Base-by-base conservation (phyloP, 1,139 yeast genomes). In the Yamadazyma diospyri region DNA sequence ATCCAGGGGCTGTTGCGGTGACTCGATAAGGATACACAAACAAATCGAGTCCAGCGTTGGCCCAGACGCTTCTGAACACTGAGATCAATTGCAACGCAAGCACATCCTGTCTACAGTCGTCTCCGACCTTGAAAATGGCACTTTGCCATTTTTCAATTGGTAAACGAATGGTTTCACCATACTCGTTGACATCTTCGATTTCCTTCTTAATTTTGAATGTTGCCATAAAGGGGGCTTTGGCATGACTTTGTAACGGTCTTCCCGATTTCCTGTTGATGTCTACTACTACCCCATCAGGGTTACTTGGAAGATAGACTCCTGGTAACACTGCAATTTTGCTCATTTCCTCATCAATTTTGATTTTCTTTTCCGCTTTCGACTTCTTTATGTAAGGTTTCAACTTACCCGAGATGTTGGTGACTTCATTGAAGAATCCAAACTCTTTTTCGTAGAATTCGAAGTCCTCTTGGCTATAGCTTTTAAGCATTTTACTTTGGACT, bases 111-210 rank as follows among this genome's bases (percentile, higher is more conserved):
- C 99, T 77, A 68, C 97, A 89, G 60, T 94, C 99, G 61, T 94
- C 99, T 40, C 99, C 99, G 38, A 94, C 98, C 59, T 94, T 94
- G 72, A 94, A 94, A 57, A 94, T 94, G 14, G 98, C 98, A 51
- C 95, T 80, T 53, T 89, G 94, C 95, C 95, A 84, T 45, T 64
- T 75, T 34, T 78, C 84, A 41, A 74, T 53, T 53, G 62, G 57
- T 9, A 53, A 45, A 12, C 34, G 47, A 10, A 49, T 61, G 6
- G 55, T 53, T 12, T 59, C 54, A 3, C 76, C 78, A 11, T 61
- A 61, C 30, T 72, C 76, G 33, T 62, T 70, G 18, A 66, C 57
- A 23, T 58, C 64, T 11, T 57, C 64, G 7, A 71, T 58, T 16
- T 78, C 76, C 47, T 77, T 81, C 32, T 74, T 72, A 45, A 94